Conservation (phyloP, 2,329 filamentous ascomycete genomes). For the Claviceps quebecensis region DNA sequence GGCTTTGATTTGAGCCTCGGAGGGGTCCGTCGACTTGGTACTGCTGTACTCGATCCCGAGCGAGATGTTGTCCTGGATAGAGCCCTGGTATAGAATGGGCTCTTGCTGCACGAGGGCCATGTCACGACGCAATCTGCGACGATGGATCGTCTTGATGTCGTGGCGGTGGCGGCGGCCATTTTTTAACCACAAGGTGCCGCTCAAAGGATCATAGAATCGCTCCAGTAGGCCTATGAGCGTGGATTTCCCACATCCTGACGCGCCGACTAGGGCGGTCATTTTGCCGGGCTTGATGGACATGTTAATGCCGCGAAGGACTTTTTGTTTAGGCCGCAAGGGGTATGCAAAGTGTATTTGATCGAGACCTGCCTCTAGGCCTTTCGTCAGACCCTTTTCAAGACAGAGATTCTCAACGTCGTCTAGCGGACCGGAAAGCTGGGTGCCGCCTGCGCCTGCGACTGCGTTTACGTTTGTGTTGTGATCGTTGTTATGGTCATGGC, state of each 20-base stretch:
- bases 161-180: neutral
- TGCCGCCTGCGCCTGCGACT: conserved; percentile 9
- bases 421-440: neutral
- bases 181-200: conserved; percentile 1
- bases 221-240: conserved; percentile 17
- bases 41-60: conserved; percentile 8
- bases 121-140: conserved; percentile 10
- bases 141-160: conserved; percentile 5
- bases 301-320: conserved; percentile 24
- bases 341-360: conserved; percentile 43
- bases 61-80: conserved; percentile 16
- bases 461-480: conserved; percentile 9
- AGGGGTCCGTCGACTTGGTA: neutral
- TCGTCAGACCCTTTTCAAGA: conserved; percentile 12
- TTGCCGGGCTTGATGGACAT: conserved; percentile 22
- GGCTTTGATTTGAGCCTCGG: conserved; percentile 11
- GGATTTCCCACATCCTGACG: conserved; percentile 13
- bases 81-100: conserved; percentile 19
- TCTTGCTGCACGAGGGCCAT: conserved; percentile 14
- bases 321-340: conserved; percentile 24
- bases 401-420: neutral
- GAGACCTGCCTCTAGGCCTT: conserved; percentile 27
- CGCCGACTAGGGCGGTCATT: conserved; percentile 3
- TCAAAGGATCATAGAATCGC: conserved; percentile 12
- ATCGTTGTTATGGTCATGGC: neutral